Percentiles rank a stretch among this genome's conserved stretches.
Evolutionary conservation across 331 rosid species (phyloP).

Genomic region (Dryas integrifolia): DNA sequence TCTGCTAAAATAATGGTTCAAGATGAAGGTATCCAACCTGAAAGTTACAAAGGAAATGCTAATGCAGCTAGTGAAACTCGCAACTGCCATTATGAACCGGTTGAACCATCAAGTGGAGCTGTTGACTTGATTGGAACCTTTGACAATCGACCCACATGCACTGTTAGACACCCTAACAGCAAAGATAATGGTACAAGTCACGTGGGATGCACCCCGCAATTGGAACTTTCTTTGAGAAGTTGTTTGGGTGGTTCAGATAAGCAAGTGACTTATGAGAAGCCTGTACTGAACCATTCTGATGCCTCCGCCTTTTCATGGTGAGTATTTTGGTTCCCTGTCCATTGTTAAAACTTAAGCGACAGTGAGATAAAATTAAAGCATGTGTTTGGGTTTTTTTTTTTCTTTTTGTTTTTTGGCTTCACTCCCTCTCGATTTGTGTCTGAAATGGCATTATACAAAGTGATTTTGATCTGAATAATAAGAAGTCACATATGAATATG

Average conservation of each 20-base stretch:
- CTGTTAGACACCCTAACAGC: conserved; percentile 28
- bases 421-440: neutral
- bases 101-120: conserved; percentile 45
- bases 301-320: conserved; percentile 74
- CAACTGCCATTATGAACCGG: conserved; percentile 30
- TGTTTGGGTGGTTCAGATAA: conserved; percentile 31
- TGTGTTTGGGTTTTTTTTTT: neutral
- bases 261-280: conserved; percentile 41
- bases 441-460: neutral
- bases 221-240: conserved; percentile 60
- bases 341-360: neutral
- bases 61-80: conserved; percentile 26
- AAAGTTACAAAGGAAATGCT: conserved; percentile 34
- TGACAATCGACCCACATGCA: conserved; percentile 36
- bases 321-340: conserved; percentile 21
- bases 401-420: neutral
- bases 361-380: neutral
- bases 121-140: conserved; percentile 67
- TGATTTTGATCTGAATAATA: neutral
- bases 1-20: conserved; percentile 27
- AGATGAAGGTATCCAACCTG: conserved; percentile 29
- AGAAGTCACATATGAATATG: neutral
- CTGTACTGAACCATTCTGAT: conserved; percentile 50
- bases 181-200: conserved; percentile 30
- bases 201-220: conserved; percentile 40